These are phyloP conservation scores for Periconia sp. DNA, from an alignment of 2,329 filamentous ascomycete species.

Conservation along the genomic window DNA sequence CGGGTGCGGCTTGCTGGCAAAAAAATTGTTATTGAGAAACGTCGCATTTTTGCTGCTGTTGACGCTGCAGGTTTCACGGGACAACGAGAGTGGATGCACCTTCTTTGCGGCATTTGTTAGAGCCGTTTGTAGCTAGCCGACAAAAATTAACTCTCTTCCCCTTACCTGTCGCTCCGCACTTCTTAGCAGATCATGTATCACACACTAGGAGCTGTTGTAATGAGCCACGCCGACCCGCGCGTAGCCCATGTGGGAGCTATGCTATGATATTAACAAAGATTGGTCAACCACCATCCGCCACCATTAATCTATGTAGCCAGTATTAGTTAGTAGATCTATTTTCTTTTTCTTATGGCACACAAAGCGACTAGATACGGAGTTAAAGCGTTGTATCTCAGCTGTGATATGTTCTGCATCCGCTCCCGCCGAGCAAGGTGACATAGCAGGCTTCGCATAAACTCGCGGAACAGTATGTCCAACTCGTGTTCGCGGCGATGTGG, in stretches of 20 bases:
- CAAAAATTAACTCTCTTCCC: too few relatives aligned
- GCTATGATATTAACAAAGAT: slow-evolving; percentile 3
- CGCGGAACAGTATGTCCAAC: not conserved
- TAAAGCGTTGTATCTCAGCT: not conserved
- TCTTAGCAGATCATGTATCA: too few relatives aligned
- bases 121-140: too few relatives aligned
- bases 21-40: too few relatives aligned
- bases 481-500: too few relatives aligned
- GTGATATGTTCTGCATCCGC: not conserved
- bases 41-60: too few relatives aligned
- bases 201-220: not conserved
- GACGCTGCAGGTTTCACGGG: too few relatives aligned
- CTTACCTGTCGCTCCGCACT: too few relatives aligned
- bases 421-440: not conserved
- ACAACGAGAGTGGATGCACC: too few relatives aligned
- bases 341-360: not conserved
- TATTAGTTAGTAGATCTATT: slow-evolving; percentile 5
- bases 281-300: not conserved
- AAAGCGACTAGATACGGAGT: not conserved
- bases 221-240: not conserved
- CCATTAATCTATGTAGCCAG: slow-evolving; percentile 1
- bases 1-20: too few relatives aligned
- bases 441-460: too few relatives aligned
- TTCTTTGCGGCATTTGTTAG: too few relatives aligned
- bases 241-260: slow-evolving; percentile 2